A percentile compares a stretch with the other conserved stretches of the same genome.
These are phyloP conservation scores for Leccinellum luteum DNA, from an alignment of 768 basidiomycete species.

Conservation along the genomic window DNA sequence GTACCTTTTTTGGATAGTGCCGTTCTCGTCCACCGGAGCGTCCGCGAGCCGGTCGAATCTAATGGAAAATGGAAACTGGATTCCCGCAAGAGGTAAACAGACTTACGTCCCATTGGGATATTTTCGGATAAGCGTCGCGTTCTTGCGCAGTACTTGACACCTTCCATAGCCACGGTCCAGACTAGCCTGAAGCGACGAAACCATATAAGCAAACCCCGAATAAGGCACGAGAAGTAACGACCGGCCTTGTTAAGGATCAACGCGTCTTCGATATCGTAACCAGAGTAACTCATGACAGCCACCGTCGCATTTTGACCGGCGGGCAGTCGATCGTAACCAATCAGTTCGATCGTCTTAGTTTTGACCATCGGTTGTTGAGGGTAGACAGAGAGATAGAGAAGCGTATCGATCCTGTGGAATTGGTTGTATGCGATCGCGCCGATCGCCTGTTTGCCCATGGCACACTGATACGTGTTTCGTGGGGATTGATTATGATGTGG, in stretches of 20 bases:
- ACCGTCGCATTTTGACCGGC: constrained; percentile 98
- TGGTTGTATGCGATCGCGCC: constrained; percentile 99
- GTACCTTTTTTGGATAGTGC: constrained; percentile 77
- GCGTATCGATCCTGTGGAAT: constrained; percentile 94
- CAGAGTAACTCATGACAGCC: constrained; percentile 98
- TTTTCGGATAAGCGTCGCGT: constrained; percentile 88
- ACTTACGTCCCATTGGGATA: constrained; percentile 97
- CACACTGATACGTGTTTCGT: constrained; percentile 98
- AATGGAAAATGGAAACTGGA: constrained; percentile 1
- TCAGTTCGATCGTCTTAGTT: constrained; percentile 95
- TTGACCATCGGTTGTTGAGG: constrained; percentile 99
- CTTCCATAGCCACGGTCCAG: constrained; percentile 96
- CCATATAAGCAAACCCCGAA: constrained; percentile 3
- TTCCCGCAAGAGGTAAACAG: constrained; percentile 10
- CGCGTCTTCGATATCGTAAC: constrained; percentile 99
- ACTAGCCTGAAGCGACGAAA: constrained; percentile 59
- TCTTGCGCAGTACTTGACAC: constrained; percentile 96
- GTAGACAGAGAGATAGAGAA: constrained; percentile 96
- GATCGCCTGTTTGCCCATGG: constrained; percentile 99
- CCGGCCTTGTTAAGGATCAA: constrained; percentile 89
- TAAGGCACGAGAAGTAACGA: constrained; percentile 5
- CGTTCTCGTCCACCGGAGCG: constrained; percentile 82
- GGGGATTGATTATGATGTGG: constrained; percentile 99
- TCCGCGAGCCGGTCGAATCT: constrained; percentile 95
- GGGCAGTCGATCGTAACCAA: constrained; percentile 94